Evolutionary conservation across 306 rosid species (phyloP), one percentile per base, ranked within the genome.

Genomic region (Rosa lucieae): DNA sequence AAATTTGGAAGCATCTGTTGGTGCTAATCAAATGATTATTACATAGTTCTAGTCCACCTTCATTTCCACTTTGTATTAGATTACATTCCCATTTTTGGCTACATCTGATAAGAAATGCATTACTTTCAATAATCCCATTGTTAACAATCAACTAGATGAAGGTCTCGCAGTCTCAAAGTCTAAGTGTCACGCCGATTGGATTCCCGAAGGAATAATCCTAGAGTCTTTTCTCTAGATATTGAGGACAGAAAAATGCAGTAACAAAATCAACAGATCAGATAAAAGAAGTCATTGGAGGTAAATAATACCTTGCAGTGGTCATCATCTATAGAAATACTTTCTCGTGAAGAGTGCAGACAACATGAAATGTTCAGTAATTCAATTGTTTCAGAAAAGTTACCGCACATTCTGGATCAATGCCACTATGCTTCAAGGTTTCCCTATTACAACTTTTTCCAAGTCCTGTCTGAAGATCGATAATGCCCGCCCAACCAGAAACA

Each of bases 131-230:
- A 43, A 55, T n/a, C 32, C 18, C 29, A 8, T 21, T 29, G 10
- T 39, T 40, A 40, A 56, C n/a, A 42, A 2, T 20, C 20, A 74
- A 56, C 68, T 56, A 74, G 37, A 74, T 21, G 77, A 56, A 56
- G 23, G 47, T 51, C 29, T 51, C 17, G 10, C 17, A 35, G 65
- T 35, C 47, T 52, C 21, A 35, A 21, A 13, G 40, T 40, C 6
- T 2, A 0, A 5, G 20, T 13, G 18, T 59, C 10, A 23, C 10
- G 37, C 66, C 17, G 29, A 62, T 62, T 3, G 20, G 68, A 26
- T 35, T 35, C 39, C 40, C 2, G 3, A 32, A 32, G 4, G 43
- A 44, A 14, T 9, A 15, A 35, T 29, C 43, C n/a, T 39, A 35
- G 35, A 74, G 17, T 3, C n/a, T 23, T 39, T 55, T 55, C 67